Base-by-base conservation (phyloP, 176 grass and related monocot species). In the Elaeis guineensis region DNA sequence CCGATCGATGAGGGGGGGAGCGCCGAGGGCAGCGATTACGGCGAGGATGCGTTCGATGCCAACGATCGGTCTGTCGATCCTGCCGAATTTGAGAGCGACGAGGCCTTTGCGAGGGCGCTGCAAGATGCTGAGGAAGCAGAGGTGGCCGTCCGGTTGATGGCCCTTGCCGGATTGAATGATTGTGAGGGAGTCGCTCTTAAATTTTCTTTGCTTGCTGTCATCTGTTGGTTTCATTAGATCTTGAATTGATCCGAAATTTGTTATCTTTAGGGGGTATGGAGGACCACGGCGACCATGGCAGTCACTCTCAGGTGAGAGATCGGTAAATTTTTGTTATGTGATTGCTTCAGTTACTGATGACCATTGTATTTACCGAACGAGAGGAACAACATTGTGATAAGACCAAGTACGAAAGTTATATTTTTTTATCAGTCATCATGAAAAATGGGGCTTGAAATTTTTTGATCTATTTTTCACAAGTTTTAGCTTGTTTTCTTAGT, bases 81-180 rank as follows among this genome's bases (percentile, higher is more conserved):
- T 0, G 81, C 70, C 0, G 88, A 92, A 56, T 89, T 83, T 19
- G 88, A 93, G 67, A 82, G 86, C 51, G 84, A 98, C 5, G 93
- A 86, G 82, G 70, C 79, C 15, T 98, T 81, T 26, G 88, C 94
- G 0, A 80, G 94, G 22, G 94, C 94, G 11, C 77, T 98, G 48
- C 88, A 98, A 70, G 85, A 92, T 50, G 88, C 79, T 0, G 93
- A 98, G 79, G 93, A 98, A 66, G 79, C 81, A 5, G 87, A 89
- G 74, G 82, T 92, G 0, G 87, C 93, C 14, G 82, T 69, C 0
- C 84, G 88, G 49, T 81, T 98, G 48, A 79, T 92, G 93, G 73
- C 81, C 48, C 81, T 98, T 5, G 79, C 93, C 26, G 93, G 93
- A 17, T 71, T 98, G 57, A 86, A 80, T 25, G 84, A 88, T 71